Base-by-base conservation (phyloP, 2,329 filamentous ascomycete species). In the Fonsecaea erecta region DNA sequence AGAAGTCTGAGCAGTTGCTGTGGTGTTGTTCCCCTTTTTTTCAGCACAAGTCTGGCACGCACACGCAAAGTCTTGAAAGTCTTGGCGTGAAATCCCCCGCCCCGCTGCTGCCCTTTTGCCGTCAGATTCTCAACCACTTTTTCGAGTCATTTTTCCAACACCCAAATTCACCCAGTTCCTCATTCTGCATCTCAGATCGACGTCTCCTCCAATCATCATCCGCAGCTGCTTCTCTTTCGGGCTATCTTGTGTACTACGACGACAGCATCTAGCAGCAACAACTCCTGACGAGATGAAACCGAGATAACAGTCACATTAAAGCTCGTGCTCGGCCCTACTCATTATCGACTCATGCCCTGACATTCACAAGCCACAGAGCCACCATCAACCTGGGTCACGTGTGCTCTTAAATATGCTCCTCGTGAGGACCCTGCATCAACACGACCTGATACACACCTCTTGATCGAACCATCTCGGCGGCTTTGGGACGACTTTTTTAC, bases 201-300 rank as follows among this genome's bases (percentile, higher is more conserved):
- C 48, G 2, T 21, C 52, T 59, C 46, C 57, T 67, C 58, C 65
- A 64, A 67, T 67, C 64, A 66, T 16, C 53, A 62, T 48, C 57
- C 24, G 16, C 40, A 34, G 56, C 55, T 30, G 18, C 34, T 53
- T n/a, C 65, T 56, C 32, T 40, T 62, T 64, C 35, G 7, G 55
- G 51, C 59, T 11, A 57, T 63, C 34, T 56, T 26, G 59, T 57
- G 60, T 61, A 62, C 65, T 24, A 64, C 57, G 28, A 18, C n/a
- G 14, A 60, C 12, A 61, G 43, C 63, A 34, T 26, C 30, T 1
- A 34, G 11, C 21, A 35, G 6, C 40, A 11, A 46, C 40, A 9
- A 32, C 40, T 11, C 37, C 18, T 21, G 2, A n/a, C 40, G 30
- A 56, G 28, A n/a, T 28, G 26, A 28, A 11, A 60, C 12, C 52